Evolutionary conservation across 768 basidiomycete genomes (phyloP).

Genomic region (Leccinellum albellum): DNA sequence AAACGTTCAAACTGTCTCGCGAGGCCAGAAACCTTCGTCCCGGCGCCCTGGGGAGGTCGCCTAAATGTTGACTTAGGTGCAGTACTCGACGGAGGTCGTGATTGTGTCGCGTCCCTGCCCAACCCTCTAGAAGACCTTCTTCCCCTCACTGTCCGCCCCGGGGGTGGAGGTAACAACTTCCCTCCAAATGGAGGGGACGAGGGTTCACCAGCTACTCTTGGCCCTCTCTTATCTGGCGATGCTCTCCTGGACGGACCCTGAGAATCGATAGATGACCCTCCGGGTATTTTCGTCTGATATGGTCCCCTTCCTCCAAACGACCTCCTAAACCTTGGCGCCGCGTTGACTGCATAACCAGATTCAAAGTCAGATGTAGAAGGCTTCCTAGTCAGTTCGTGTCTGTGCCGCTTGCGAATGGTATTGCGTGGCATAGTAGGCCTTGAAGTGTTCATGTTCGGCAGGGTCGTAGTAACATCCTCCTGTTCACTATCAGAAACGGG

Average conservation of each 20-base stretch:
- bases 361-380: conserved; percentile 82
- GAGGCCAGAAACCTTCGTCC: conserved; percentile 80
- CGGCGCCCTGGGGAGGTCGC: conserved; percentile 44
- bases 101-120: conserved; percentile 35
- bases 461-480: conserved; percentile 43
- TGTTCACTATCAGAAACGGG: conserved; percentile 79
- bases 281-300: conserved; percentile 49
- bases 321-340: conserved; percentile 73
- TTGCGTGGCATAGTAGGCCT: conserved; percentile 31
- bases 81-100: conserved; percentile 41
- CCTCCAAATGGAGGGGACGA: conserved; percentile 23
- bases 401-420: conserved; percentile 46
- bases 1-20: conserved; percentile 89
- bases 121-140: conserved; percentile 31
- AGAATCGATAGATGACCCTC: conserved; percentile 50
- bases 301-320: conserved; percentile 32
- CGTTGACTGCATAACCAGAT: conserved; percentile 88
- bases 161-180: conserved; percentile 25
- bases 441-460: conserved; percentile 17
- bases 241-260: conserved; percentile 56
- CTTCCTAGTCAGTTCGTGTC: conserved; percentile 45
- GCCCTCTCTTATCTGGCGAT: conserved; percentile 69
- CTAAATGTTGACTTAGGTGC: conserved; percentile 52
- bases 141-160: conserved; percentile 37
- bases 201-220: conserved; percentile 36